Evolutionary conservation across 2,329 filamentous ascomycete genomes (phyloP).

Genomic region (Chaetomiaceae sp.): DNA sequence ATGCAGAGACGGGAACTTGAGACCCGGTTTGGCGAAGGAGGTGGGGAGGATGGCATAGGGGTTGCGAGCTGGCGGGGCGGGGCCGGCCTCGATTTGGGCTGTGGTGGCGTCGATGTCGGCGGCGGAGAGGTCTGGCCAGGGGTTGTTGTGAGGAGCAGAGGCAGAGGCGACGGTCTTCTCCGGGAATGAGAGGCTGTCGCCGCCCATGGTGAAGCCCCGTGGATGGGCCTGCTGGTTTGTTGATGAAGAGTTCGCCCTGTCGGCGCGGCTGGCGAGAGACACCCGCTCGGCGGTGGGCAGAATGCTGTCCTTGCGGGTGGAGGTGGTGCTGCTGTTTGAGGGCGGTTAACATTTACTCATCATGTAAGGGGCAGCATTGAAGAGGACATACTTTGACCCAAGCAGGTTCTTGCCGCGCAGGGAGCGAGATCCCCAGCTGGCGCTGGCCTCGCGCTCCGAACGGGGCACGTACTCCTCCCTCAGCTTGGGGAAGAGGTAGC

Average conservation of each 20-base stretch:
- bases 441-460: conserved; percentile 4
- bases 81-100: conserved; percentile 2
- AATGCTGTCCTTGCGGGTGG: conserved; percentile 19
- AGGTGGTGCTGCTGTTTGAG: conserved; percentile 4
- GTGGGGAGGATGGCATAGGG: not conserved
- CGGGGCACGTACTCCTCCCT: conserved; percentile 30
- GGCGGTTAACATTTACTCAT: not conserved
- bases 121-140: conserved; percentile 25
- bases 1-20: not conserved
- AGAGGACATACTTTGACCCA: conserved; percentile 5
- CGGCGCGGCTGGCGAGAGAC: conserved; percentile 10
- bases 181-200: not conserved
- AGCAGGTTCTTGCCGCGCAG: conserved; percentile 10
- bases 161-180: not conserved
- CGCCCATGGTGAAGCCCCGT: not conserved
- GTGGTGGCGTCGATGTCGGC: conserved; percentile 11
- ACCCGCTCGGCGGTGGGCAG: conserved; percentile 18
- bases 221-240: not conserved
- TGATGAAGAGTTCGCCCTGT: not conserved
- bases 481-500: conserved; percentile 40
- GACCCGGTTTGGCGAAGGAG: not conserved
- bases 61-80: not conserved
- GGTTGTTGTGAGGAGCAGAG: conserved; percentile 9
- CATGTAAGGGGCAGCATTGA: not conserved
- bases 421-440: conserved; percentile 17